Base-by-base conservation (phyloP, 306 rosid species). In the Vigna radiata region DNA sequence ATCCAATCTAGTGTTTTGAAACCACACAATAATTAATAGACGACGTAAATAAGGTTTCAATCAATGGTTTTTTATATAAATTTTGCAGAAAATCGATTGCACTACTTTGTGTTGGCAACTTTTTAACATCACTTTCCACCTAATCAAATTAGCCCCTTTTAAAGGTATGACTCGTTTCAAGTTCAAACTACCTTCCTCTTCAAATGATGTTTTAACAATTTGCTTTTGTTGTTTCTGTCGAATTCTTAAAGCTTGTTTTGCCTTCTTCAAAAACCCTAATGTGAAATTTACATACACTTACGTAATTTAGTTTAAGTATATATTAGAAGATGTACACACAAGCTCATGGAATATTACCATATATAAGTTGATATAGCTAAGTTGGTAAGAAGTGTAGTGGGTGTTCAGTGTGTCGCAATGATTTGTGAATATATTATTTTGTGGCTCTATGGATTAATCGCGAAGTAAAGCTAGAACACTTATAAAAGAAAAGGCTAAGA, bases 381-480 rank as follows among this genome's bases (percentile, higher is more conserved):
- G 27, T 25, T 25, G 33, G 33, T 29, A 3, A 29, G 5, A 29
- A 29, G 33, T 29, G 33, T 29, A 29, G 33, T 29, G 27, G 48
- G 12, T 53, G 1, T 31, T 50, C 9, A 2, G 12, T 7, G 17
- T 8, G 41, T 61, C 17, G 3, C 36, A 55, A 50, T 39, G 77
- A 72, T 36, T 62, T 48, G 0, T 63, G 63, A 65, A 75, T 75
- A 75, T 58, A 73, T 56, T 36, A 25, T 62, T 33, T 2, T 53
- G 4, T 18, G 49, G 4, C 8, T 46, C 43, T 48, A 47, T 78
- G 82, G 83, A 79, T 79, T 79, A 79, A 72, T 62, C 2, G 58
- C 70, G 21, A 80, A 73, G 79, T 73, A 80, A 64, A 80, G 84
- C 17, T 31, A 33, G 6, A 17, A 66, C 3, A 14, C 69, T 55